Conservation (phyloP, 495 filamentous ascomycete genomes). For the Penicillium parvum region DNA sequence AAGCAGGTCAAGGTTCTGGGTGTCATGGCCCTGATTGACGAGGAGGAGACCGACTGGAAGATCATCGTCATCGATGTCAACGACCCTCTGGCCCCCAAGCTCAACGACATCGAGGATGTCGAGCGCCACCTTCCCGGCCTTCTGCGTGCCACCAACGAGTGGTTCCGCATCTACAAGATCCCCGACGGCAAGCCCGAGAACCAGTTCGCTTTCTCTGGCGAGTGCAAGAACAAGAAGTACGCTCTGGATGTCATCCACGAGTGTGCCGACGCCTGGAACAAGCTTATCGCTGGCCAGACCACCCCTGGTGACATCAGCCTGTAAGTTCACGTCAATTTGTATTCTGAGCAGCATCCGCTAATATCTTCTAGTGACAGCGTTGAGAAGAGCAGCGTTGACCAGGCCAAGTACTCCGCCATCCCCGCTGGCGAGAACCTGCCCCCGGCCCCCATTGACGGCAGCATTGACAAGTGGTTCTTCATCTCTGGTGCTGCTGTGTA, state of each 20-base stretch:
- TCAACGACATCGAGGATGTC: constrained; percentile 98
- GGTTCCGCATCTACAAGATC: constrained; percentile 99
- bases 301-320: constrained; percentile 69
- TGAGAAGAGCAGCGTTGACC: constrained; percentile 58
- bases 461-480: constrained; percentile 99
- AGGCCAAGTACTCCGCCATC: constrained; percentile 62
- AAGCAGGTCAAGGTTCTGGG: constrained; percentile 99
- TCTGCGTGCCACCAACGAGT: constrained; percentile 97
- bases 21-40: constrained; percentile 98
- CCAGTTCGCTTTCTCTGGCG: constrained; percentile 99
- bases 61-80: constrained; percentile 99
- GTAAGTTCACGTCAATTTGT: constrained; percentile 51
- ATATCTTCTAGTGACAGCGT: constrained; percentile 65
- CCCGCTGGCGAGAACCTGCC: constrained; percentile 67
- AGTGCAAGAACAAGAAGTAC: constrained; percentile 99
- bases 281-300: constrained; percentile 84
- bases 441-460: constrained; percentile 88
- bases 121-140: constrained; percentile 97
- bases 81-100: constrained; percentile 91
- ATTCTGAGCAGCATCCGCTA: constrained; percentile 17
- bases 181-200: constrained; percentile 99
- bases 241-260: constrained; percentile 91
- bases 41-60: constrained; percentile 99
- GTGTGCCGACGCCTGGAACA: constrained; percentile 96
- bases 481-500: constrained; percentile 96